phyloP scores from a whole-genome alignment of 2,329 filamentous ascomycete genomes.

The Dactylellina sp. region DNA sequence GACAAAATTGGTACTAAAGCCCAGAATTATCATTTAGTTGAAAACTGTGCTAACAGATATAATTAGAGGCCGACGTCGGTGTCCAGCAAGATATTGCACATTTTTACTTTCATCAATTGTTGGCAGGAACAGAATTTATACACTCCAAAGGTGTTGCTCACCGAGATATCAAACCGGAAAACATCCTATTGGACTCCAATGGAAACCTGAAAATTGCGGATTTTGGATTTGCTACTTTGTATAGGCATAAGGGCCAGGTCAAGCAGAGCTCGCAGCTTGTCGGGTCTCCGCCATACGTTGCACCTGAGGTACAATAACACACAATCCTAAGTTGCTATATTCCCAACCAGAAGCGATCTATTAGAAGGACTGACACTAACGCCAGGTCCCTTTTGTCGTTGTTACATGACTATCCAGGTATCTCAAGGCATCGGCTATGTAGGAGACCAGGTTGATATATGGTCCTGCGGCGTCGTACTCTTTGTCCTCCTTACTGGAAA shows the following conservation, averaged over 20 bases:
- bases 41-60: neutral
- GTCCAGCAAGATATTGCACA: slow-evolving; percentile 96
- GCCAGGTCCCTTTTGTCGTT: slow-evolving; percentile 16
- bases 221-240: slow-evolving; percentile 94
- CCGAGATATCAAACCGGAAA: slow-evolving; percentile 87
- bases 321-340: neutral
- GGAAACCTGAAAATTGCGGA: slow-evolving; percentile 95
- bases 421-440: slow-evolving; percentile 66
- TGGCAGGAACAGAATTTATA: slow-evolving; percentile 92
- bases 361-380: slow-evolving; percentile 63
- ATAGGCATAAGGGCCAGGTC: slow-evolving; percentile 84
- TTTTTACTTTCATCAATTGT: slow-evolving; percentile 92
- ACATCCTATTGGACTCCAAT: slow-evolving; percentile 85
- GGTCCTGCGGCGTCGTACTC: slow-evolving; percentile 97
- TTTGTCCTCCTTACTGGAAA: slow-evolving; percentile 96
- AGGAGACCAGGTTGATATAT: slow-evolving; percentile 88
- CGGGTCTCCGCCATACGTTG: slow-evolving; percentile 96
- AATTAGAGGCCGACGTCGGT: slow-evolving; percentile 85
- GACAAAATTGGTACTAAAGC: slow-evolving; percentile 81
- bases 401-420: slow-evolving; percentile 61
- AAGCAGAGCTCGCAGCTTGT: slow-evolving; percentile 91
- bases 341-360: slow-evolving; percentile 65
- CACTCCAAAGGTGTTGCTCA: slow-evolving; percentile 96
- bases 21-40: neutral
- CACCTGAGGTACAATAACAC: slow-evolving; percentile 78